phyloP scores from a whole-genome alignment of 768 basidiomycete genomes.

The Kwoniella sp. region DNA sequence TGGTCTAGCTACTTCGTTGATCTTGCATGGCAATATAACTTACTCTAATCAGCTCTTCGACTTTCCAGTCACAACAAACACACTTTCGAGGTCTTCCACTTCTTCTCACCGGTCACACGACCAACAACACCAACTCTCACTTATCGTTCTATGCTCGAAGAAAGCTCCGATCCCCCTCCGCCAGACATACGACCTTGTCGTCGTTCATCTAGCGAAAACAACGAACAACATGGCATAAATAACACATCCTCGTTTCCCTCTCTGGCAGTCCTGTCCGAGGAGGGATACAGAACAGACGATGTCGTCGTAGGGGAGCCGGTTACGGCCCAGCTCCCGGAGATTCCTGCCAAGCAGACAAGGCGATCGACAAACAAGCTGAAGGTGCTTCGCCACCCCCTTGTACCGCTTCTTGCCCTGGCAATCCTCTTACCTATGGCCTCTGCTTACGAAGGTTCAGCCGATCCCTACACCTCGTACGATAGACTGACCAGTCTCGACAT shows the following conservation, averaged over 20 bases:
- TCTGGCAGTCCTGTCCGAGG: too few relatives aligned
- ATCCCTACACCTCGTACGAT: conserved; percentile 24
- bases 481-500: not conserved
- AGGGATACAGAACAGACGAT: too few relatives aligned
- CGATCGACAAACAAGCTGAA: not conserved
- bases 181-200: conserved; percentile 46
- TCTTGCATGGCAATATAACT: too few relatives aligned
- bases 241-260: not conserved
- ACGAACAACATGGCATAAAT: conserved; percentile 4
- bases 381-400: conserved; percentile 1
- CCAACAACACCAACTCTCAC: not conserved
- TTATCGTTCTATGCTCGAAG: conserved; percentile 29
- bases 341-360: too few relatives aligned
- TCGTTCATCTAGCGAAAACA: conserved; percentile 11
- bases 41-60: too few relatives aligned
- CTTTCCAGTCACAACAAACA: too few relatives aligned
- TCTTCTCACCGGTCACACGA: not conserved
- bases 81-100: too few relatives aligned
- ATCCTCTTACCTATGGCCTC: conserved; percentile 10
- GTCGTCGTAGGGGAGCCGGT: too few relatives aligned
- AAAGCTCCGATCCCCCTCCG: conserved; percentile 35
- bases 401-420: conserved; percentile 6
- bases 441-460: not conserved
- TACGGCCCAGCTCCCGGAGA: too few relatives aligned
- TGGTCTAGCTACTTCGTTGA: too few relatives aligned